Evolutionary conservation across 179 eudicot species (phyloP).

Genomic region (Patellifolia procumbens): DNA sequence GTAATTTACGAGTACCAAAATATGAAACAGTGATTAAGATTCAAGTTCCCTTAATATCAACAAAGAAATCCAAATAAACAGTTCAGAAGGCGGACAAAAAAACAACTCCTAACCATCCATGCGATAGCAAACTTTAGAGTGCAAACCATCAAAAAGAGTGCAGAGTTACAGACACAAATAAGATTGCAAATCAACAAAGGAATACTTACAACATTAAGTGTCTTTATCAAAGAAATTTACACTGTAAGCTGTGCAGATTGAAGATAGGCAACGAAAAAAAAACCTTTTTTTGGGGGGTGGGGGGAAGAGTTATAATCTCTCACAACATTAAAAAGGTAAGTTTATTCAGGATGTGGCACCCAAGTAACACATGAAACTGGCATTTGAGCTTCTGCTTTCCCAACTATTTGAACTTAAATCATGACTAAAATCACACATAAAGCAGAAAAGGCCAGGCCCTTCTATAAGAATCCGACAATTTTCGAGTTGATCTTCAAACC

Average conservation of each 20-base stretch:
- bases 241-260: constrained; percentile 27
- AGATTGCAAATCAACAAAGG: constrained; percentile 5
- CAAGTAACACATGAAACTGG: not conserved
- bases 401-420: not conserved
- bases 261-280: constrained; percentile 7
- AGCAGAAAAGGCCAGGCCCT: not conserved
- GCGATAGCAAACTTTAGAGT: not conserved
- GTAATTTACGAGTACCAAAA: not conserved
- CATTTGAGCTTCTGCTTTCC: constrained; percentile 7
- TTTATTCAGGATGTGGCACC: constrained; percentile 3
- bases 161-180: constrained; percentile 11
- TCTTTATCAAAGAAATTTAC: constrained; percentile 25
- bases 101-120: not conserved
- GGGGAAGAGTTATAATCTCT: not conserved
- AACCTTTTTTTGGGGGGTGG: not conserved
- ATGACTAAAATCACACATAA: not conserved
- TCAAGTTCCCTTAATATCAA: not conserved
- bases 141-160: not conserved
- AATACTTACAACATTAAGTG: constrained; percentile 11
- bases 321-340: not conserved
- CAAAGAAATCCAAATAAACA: not conserved
- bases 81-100: not conserved
- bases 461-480: not conserved
- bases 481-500: constrained; percentile 1
- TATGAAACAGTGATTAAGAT: not conserved